These are phyloP conservation scores for Phialophora tarda DNA, from an alignment of 2,329 filamentous ascomycete genomes.

Conservation along the genomic window DNA sequence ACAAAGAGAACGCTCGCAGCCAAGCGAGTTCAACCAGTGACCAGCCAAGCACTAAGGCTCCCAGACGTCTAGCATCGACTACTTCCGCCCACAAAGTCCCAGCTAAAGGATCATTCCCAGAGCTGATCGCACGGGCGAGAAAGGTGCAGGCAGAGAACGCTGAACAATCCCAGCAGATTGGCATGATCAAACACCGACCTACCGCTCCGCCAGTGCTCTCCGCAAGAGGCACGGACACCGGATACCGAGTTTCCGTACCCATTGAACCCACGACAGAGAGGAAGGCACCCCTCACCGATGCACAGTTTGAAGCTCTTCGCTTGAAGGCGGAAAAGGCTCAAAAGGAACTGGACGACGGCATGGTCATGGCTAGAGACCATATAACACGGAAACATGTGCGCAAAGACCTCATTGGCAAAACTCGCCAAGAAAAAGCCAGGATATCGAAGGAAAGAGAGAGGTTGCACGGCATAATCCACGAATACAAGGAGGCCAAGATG, in stretches of 20 bases:
- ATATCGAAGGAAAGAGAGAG: background rate
- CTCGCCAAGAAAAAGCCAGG: background rate
- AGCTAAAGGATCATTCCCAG: background rate
- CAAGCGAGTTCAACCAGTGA: background rate
- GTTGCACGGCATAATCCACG: background rate
- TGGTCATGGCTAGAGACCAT: background rate
- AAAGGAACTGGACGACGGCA: background rate
- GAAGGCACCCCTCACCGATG: background rate
- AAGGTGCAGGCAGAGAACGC: background rate
- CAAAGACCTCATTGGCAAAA: slow-evolving; percentile 2
- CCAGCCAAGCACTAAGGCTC: background rate
- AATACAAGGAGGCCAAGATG: background rate
- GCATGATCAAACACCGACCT: slow-evolving; percentile 1
- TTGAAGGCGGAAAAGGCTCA: background rate
- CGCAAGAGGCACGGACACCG: background rate
- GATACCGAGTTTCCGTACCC: background rate
- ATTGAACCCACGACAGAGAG: background rate
- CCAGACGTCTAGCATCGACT: background rate
- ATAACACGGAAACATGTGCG: background rate
- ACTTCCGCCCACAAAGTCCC: background rate
- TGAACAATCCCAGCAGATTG: background rate
- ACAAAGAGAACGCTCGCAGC: background rate
- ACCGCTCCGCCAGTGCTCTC: background rate
- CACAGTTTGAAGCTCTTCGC: background rate
- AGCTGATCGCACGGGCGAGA: background rate